A percentile compares a stretch with the other conserved stretches of the same genome.
Evolutionary conservation across 2,329 filamentous ascomycete species (phyloP).

Genomic region (Neonectria magnoliae): DNA sequence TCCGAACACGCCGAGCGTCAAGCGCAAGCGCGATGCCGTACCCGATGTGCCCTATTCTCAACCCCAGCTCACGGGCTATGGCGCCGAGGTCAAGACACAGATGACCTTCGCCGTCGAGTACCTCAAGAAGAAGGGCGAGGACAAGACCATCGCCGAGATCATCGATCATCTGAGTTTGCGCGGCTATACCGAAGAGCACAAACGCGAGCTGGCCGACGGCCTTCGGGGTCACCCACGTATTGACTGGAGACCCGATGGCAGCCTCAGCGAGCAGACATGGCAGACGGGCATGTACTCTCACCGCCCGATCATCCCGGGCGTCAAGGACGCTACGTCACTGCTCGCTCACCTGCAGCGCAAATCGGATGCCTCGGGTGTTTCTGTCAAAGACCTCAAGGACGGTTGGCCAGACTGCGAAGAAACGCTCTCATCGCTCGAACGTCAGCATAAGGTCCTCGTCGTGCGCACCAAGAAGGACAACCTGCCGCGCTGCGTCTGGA

Average conservation of each 20-base stretch:
- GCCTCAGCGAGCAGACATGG: constrained; percentile 74
- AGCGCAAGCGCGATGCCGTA: constrained; percentile 66
- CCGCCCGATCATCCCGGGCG: constrained; percentile 81
- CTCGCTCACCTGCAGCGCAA: constrained; percentile 84
- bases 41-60: constrained; percentile 75
- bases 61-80: constrained; percentile 78
- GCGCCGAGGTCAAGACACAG: constrained; percentile 85
- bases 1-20: constrained; percentile 71
- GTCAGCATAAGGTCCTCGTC: constrained; percentile 81
- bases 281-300: constrained; percentile 81
- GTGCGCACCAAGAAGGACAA: constrained; percentile 93
- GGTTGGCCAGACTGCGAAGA: constrained; percentile 90
- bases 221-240: constrained; percentile 72
- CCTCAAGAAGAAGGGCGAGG: constrained; percentile 75
- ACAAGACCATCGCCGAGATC: constrained; percentile 79
- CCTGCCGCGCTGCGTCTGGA: constrained; percentile 86
- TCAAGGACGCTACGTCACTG: constrained; percentile 80
- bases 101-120: constrained; percentile 88
- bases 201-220: constrained; percentile 72
- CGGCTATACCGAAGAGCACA: constrained; percentile 67
- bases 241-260: constrained; percentile 63
- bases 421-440: constrained; percentile 80
- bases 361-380: constrained; percentile 81
- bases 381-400: constrained; percentile 92
- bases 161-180: constrained; percentile 82